These are phyloP conservation scores for Populus trichocarpa DNA, from an alignment of 441 rosid species.

Conservation along the genomic window DNA sequence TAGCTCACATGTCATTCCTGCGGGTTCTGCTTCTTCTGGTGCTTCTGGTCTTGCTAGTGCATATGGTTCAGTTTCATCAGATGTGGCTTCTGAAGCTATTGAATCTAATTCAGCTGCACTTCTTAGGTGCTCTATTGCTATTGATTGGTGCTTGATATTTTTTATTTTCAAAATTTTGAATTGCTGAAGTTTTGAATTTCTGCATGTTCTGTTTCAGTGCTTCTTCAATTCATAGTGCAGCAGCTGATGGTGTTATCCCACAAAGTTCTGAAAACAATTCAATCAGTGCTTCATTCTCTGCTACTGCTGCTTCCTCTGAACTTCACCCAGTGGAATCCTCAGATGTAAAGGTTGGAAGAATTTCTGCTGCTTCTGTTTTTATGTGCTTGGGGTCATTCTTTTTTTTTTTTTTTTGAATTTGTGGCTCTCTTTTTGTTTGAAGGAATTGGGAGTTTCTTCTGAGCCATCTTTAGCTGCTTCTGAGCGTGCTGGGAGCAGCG, in stretches of 20 bases:
- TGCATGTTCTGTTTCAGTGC: constrained; percentile 39
- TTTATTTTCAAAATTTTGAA: constrained; percentile 1
- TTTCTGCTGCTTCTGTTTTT: constrained; percentile 6
- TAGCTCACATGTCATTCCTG: constrained; percentile 53
- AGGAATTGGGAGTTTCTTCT: constrained; percentile 58
- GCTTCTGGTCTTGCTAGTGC: constrained; percentile 47
- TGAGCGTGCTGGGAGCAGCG: constrained; percentile 61
- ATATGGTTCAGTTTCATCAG: constrained; percentile 54
- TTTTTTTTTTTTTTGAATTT: background rate
- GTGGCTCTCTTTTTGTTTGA: constrained; percentile 12
- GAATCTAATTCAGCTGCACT: constrained; percentile 57
- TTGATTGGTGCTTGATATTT: background rate
- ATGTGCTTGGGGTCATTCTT: background rate
- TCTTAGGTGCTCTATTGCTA: constrained; percentile 47
- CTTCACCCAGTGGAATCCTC: constrained; percentile 47
- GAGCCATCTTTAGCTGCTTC: constrained; percentile 54
- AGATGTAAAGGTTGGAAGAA: constrained; percentile 51
- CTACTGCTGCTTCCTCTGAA: constrained; percentile 50
- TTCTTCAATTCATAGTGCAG: constrained; percentile 49
- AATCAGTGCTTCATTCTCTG: constrained; percentile 41
- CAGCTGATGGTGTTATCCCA: constrained; percentile 46
- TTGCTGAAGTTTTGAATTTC: background rate
- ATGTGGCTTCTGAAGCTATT: constrained; percentile 57
- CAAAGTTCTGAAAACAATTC: constrained; percentile 51
- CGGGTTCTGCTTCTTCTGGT: constrained; percentile 53